Conservation (phyloP, 495 filamentous ascomycete genomes). For the Penicillium diatomitis region DNA sequence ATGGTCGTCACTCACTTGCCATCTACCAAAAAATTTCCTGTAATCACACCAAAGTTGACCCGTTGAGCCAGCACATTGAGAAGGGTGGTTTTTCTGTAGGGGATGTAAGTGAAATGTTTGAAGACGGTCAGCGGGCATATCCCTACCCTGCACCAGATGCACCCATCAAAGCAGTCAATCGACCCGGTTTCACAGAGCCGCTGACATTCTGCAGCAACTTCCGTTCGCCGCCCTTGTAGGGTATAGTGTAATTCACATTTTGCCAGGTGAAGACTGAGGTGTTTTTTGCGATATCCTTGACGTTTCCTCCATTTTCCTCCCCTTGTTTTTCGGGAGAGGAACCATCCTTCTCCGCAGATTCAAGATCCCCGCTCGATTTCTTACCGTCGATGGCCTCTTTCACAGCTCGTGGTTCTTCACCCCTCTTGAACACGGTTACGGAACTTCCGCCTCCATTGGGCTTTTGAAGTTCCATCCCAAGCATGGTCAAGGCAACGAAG, state of each 20-base stretch:
- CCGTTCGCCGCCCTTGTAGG: constrained; percentile 48
- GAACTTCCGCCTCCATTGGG: constrained; percentile 63
- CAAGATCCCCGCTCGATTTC: constrained; percentile 36
- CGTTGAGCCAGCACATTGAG: constrained; percentile 47
- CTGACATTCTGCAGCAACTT: constrained; percentile 53
- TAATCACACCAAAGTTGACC: constrained; percentile 43
- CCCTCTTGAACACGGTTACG: constrained; percentile 60
- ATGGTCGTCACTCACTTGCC: constrained; percentile 27
- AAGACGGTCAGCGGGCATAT: not conserved
- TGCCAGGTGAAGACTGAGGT: constrained; percentile 69
- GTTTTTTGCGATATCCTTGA: constrained; percentile 45
- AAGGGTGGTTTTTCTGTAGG: constrained; percentile 44
- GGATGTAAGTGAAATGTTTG: not conserved
- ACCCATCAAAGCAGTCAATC: constrained; percentile 62
- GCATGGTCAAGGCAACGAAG: constrained; percentile 45
- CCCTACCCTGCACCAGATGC: constrained; percentile 52
- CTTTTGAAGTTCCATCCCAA: constrained; percentile 61
- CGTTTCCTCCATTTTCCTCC: constrained; percentile 18
- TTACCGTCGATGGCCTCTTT: constrained; percentile 31
- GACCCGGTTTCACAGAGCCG: constrained; percentile 63
- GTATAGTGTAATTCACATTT: constrained; percentile 67
- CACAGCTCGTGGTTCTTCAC: constrained; percentile 47
- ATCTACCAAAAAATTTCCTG: constrained; percentile 45
- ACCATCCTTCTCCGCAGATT: constrained; percentile 27
- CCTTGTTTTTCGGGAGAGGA: constrained; percentile 12